These are phyloP conservation scores for Amanita brunnescens DNA, from an alignment of 768 basidiomycete species.

Conservation along the genomic window DNA sequence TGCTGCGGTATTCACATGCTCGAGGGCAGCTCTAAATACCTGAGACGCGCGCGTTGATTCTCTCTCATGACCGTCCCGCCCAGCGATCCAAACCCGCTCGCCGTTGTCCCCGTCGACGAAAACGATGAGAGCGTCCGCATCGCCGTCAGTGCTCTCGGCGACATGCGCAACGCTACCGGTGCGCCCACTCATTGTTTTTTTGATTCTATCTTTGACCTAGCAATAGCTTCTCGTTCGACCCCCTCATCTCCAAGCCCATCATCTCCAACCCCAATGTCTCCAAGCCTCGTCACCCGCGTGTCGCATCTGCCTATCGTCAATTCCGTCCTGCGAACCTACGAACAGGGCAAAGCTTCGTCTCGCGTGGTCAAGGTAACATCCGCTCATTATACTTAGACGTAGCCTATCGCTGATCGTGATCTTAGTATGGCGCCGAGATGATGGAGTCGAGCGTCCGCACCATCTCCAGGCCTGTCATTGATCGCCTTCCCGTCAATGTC, in stretches of 20 bases:
- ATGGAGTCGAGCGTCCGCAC: constrained; percentile 78
- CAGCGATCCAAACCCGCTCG: background rate
- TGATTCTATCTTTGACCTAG: background rate
- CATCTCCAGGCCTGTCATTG: constrained; percentile 75
- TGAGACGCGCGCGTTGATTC: background rate
- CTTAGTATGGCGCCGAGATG: constrained; percentile 82
- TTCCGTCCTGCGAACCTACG: constrained; percentile 65
- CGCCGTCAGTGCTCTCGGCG: constrained; percentile 66
- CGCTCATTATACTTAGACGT: background rate
- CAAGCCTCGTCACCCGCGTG: constrained; percentile 39
- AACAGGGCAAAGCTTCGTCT: constrained; percentile 76
- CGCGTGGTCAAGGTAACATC: constrained; percentile 71
- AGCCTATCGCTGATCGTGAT: background rate
- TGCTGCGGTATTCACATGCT: background rate
- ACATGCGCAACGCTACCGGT: constrained; percentile 54
- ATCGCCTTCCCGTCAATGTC: constrained; percentile 65
- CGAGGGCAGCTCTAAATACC: background rate
- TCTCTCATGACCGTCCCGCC: background rate
- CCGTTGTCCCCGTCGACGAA: constrained; percentile 24
- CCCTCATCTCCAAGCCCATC: background rate
- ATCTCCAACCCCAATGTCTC: constrained; percentile 17
- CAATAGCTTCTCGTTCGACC: constrained; percentile 5
- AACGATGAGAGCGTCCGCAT: constrained; percentile 75
- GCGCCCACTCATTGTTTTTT: constrained; percentile 1
- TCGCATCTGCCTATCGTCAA: constrained; percentile 66